These are phyloP conservation scores for Psilocybe cyanescens DNA, from an alignment of 768 basidiomycete species.

Conservation along the genomic window DNA sequence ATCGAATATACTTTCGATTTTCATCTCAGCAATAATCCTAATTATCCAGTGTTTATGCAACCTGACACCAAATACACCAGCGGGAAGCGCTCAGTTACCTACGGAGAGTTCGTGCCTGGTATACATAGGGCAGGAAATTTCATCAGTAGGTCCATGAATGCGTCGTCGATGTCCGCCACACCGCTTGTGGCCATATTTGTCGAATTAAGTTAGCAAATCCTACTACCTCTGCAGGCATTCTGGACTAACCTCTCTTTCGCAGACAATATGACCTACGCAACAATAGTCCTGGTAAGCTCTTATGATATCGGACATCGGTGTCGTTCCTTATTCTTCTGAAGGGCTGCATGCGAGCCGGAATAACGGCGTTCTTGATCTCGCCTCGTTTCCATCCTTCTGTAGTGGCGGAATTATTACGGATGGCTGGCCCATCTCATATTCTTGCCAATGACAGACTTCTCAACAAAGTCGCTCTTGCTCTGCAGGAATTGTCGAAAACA, in stretches of 20 bases:
- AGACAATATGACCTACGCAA: slow-evolving; percentile 1
- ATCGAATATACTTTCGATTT: slow-evolving; percentile 1
- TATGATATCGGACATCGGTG: too few relatives aligned
- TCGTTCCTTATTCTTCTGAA: neutral
- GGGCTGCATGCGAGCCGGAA: neutral
- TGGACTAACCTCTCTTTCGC: neutral
- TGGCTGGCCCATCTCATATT: neutral
- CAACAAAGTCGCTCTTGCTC: neutral
- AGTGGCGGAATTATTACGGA: neutral
- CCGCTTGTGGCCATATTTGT: neutral
- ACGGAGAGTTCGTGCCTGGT: neutral
- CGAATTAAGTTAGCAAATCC: neutral
- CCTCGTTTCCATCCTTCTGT: neutral
- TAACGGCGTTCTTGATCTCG: neutral
- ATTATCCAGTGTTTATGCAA: neutral
- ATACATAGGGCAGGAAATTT: neutral
- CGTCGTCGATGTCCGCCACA: neutral
- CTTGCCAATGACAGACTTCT: neutral
- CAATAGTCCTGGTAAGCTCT: neutral
- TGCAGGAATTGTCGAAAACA: neutral
- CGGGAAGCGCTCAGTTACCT: neutral
- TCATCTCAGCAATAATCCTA: neutral
- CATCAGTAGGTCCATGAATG: neutral
- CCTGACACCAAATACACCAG: neutral
- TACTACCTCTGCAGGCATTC: neutral